A percentile compares a stretch with the other conserved stretches of the same genome.
Evolutionary conservation across 768 basidiomycete species (phyloP).

Genomic region (Exidia glandulosa): DNA sequence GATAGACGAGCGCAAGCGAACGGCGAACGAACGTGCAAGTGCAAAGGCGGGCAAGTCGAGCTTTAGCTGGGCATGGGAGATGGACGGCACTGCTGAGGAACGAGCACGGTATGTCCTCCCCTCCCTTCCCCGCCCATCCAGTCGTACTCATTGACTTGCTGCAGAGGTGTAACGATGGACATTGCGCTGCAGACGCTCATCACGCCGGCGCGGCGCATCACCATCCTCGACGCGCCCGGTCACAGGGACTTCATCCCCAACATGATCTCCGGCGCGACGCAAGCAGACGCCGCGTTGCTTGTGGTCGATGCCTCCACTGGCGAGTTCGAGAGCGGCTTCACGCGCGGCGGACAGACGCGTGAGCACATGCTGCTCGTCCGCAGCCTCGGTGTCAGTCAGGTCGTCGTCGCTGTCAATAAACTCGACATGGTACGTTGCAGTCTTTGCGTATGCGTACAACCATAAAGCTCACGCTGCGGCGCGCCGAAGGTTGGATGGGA

Average conservation of each 20-base stretch:
- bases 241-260: slow-evolving; percentile 98
- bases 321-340: slow-evolving; percentile 94
- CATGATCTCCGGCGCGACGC: slow-evolving; percentile 98
- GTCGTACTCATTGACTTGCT: slow-evolving; percentile 1
- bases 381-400: slow-evolving; percentile 83
- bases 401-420: slow-evolving; percentile 92
- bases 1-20: slow-evolving; percentile 73
- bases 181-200: slow-evolving; percentile 73
- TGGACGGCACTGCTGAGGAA: slow-evolving; percentile 90
- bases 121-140: neutral
- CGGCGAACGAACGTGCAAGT: slow-evolving; percentile 82
- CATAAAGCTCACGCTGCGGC: neutral
- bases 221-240: slow-evolving; percentile 94
- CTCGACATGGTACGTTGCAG: slow-evolving; percentile 60
- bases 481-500: slow-evolving; percentile 79
- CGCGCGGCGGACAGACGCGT: slow-evolving; percentile 86
- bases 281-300: slow-evolving; percentile 89
- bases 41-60: slow-evolving; percentile 85
- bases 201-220: slow-evolving; percentile 69
- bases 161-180: slow-evolving; percentile 96
- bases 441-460: neutral
- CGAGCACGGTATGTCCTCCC: slow-evolving; percentile 59
- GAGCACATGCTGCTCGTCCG: slow-evolving; percentile 89
- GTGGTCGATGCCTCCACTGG: slow-evolving; percentile 86
- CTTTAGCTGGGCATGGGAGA: slow-evolving; percentile 96